Evolutionary conservation across 2,329 filamentous ascomycete genomes (phyloP), one percentile per base, ranked within the genome.

Genomic region (Xylaria sp.): DNA sequence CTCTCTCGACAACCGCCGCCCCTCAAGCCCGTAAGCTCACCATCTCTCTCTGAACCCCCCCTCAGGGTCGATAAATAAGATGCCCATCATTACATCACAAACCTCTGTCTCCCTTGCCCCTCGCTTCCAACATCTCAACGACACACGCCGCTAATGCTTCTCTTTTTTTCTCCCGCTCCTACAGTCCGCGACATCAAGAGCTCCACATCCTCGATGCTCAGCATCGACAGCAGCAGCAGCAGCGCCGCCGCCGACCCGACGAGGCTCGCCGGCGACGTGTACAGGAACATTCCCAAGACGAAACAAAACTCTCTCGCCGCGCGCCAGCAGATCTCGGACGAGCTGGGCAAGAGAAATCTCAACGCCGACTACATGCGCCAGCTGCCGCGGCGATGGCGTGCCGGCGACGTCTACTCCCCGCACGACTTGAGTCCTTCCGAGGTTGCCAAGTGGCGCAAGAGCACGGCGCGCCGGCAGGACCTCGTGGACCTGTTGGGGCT

Each of bases 371-470:
- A 87, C 75, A 78, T 87, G 70, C 81, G 78, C 65, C 88, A 92
- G 77, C 84, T 89, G 77, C 83, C 86, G 37, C 88, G 94, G 50
- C 83, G 84, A 42, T 98, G 91, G 89, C 82, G 83, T 71, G 72
- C 80, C 0, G 95, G 95, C 70, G 94, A 98, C 74, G 84, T 97
- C 55, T 98, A 98, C 79, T 86, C 93, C 63, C 95, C 95, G 35
- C 91, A 94, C 74, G 95, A 99, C 78, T 77, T 99, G 74, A 90
- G 87, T 58, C 83, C 88, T 23, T 79, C 82, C 37, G 94, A 97
- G 84, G 89, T 91, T 87, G 79, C 79, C 73, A 96, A 96, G 82
- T 97, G 91, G 90, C 88, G 84, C 76, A 82, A 79, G 74, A 79
- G 78, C 67, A 77, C 80, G 59, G 78, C 76, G 67, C 84, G 84